Base-by-base conservation (phyloP, 176 grass and related monocot genomes). In the Cocos nucifera region DNA sequence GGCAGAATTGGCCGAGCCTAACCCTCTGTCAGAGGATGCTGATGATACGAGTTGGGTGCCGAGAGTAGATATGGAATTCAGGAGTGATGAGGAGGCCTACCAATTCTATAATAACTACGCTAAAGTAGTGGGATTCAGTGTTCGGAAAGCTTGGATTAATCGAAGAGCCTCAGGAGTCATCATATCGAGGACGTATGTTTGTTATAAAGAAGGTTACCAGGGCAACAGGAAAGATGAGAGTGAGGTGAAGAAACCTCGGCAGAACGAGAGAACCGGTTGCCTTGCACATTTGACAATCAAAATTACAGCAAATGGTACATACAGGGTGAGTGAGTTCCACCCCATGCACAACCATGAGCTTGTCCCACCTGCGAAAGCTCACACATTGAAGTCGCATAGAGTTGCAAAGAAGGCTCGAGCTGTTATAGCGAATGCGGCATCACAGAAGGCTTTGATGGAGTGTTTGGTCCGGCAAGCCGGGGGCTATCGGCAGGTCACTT, bases 41-140 rank as follows among this genome's bases (percentile, higher is more conserved):
- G 65, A 29, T 21, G 65, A 68, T 39, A 28, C 26, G 26, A 21
- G 20, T 39, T 74, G 78, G 70, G 19, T 81, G 15, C 78, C 78
- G 29, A 81, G 69, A 58, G 39, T 71, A 16, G 78, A 75, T 59
- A 75, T 81, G 78, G 58, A 74, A 58, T 81, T 81, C 21, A 73
- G 65, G 65, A 69, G 71, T 26, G 78, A 75, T 64, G 78, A 81
- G 23, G 72, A 70, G 7, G 78, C 72, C 14, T 81, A 81, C 65
- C 62, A 68, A 26, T 81, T 75, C 51, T 75, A 81, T 18, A 64
- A 73, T 49, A 64, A 81, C 58, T 75, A 75, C 21, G 65, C 71
- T 63, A 75, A 69, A 55, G 32, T 68, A 55, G 21, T 70, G 28
- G 78, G 78, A 44, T 75, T 75, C 44, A 73, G 71, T 26, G 78